phyloP scores from a whole-genome alignment of 352 stramenopile genomes.

The Phytophthora colocasiae region DNA sequence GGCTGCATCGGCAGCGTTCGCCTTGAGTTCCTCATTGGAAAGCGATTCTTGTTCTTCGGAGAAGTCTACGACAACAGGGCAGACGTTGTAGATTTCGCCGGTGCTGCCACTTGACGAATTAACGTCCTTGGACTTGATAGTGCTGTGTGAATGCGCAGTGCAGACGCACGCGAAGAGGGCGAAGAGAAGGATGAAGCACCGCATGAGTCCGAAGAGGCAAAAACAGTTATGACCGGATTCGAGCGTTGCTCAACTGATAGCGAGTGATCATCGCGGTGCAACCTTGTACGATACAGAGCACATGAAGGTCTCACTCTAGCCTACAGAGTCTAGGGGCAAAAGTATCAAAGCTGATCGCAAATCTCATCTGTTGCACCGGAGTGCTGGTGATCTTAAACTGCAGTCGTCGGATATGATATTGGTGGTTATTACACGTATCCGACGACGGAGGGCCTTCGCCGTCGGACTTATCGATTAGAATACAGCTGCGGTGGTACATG shows the following conservation, averaged over 20 bases:
- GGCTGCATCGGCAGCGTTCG: constrained; percentile 27
- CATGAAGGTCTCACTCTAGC: background rate
- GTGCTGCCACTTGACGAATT: constrained; percentile 14
- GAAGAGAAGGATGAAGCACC: constrained; percentile 10
- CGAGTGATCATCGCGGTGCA: background rate
- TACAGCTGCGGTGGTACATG: background rate
- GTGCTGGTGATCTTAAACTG: background rate
- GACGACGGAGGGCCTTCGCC: constrained; percentile 3
- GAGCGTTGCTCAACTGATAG: background rate
- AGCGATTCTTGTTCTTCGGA: constrained; percentile 23
- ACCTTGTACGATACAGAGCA: background rate
- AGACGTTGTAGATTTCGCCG: constrained; percentile 34
- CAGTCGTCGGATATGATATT: constrained; percentile 6
- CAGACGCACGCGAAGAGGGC: constrained; percentile 13
- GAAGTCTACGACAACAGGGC: constrained; percentile 30
- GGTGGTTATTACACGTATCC: background rate
- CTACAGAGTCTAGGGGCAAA: background rate
- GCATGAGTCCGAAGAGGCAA: background rate
- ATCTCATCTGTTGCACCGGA: background rate
- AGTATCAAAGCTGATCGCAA: background rate
- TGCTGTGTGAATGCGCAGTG: constrained; percentile 5
- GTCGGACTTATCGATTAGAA: background rate
- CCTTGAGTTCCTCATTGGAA: constrained; percentile 28
- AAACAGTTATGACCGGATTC: background rate
- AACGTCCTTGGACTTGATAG: constrained; percentile 2